Base-by-base conservation (phyloP, 2,329 filamentous ascomycete genomes). In the Tolypocladium nubicola region DNA sequence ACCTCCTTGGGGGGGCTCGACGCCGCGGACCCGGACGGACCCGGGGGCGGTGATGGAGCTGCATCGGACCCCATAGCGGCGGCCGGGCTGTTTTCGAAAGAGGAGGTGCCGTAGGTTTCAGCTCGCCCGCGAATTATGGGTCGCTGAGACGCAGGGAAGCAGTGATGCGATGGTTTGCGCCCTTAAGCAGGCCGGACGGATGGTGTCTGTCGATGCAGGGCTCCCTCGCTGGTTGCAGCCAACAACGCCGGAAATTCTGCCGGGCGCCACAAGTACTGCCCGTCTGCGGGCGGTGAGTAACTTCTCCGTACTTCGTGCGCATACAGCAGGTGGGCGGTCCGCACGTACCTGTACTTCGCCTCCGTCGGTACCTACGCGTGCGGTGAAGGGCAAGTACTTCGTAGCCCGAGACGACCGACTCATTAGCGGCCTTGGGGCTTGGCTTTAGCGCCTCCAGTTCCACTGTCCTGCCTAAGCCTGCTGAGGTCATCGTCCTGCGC, bases 1-100 rank as follows among this genome's bases (percentile, higher is more conserved):
- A 81, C 71, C 67, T 76, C 68, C 59, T 65, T 68, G 30, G 45
- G 21, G 11, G 54, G n/a, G 3, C 50, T 53, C 55, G 61, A 54
- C 33, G 57, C 14, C 7, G 57, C 39, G 23, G 57, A 19, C 33
- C 55, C 52, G 55, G 57, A 45, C 33, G 61, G 56, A 21, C 58
- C 56, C 52, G 58, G 59, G 56, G 67, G 58, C 54, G 61, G 56
- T 39, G 58, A 52, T 35, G 58, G 59, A n/a, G 62, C 53, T 50
- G 64, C 45, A 54, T 56, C 49, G 61, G 53, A 52, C 11, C 38
- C 45, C 53, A 58, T 55, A 45, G 9, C 26, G 53, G 33, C 6
- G 19, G 43, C n/a, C 9, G 37, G 47, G 30, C 47, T 21, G 10
- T 37, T n/a, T 52, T 52, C 30, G 16, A 16, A 8, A 37, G 30